Evolutionary conservation across 129 eudicot genomes (phyloP).

Genomic region (sunflower (Helianthus annuus)): DNA sequence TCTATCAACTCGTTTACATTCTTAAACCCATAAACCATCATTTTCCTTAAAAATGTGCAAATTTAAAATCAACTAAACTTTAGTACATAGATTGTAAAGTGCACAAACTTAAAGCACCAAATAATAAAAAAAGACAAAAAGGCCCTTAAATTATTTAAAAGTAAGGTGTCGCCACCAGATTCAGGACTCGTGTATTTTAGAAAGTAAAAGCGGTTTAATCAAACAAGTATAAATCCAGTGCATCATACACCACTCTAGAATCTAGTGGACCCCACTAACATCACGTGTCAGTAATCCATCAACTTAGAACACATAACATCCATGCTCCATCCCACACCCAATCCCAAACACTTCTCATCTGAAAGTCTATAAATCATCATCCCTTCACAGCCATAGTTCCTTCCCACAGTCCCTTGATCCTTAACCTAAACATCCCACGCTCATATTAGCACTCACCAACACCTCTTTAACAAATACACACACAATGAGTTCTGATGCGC

Average conservation of each 20-base stretch:
- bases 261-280: neutral
- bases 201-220: conserved; percentile 22
- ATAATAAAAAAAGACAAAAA: conserved; percentile 19
- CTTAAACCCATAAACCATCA: neutral
- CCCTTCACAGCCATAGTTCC: conserved; percentile 27
- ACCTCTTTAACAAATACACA: neutral
- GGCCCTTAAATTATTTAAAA: conserved; percentile 20
- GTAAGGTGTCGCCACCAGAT: conserved; percentile 21
- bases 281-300: conserved; percentile 25
- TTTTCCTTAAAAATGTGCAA: neutral
- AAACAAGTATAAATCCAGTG: conserved; percentile 8
- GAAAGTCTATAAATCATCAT: conserved; percentile 38
- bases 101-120: neutral
- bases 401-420: conserved; percentile 35
- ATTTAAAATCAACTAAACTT: neutral
- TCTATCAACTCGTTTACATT: neutral
- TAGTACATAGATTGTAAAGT: neutral
- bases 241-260: conserved; percentile 24
- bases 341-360: conserved; percentile 18
- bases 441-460: conserved; percentile 27
- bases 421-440: conserved; percentile 34
- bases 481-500: conserved; percentile 42
- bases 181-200: conserved; percentile 46
- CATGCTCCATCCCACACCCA: conserved; percentile 28
- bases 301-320: conserved; percentile 6